These are phyloP conservation scores for Chaetomiaceae sp. DNA, from an alignment of 2,329 filamentous ascomycete genomes.

Conservation along the genomic window DNA sequence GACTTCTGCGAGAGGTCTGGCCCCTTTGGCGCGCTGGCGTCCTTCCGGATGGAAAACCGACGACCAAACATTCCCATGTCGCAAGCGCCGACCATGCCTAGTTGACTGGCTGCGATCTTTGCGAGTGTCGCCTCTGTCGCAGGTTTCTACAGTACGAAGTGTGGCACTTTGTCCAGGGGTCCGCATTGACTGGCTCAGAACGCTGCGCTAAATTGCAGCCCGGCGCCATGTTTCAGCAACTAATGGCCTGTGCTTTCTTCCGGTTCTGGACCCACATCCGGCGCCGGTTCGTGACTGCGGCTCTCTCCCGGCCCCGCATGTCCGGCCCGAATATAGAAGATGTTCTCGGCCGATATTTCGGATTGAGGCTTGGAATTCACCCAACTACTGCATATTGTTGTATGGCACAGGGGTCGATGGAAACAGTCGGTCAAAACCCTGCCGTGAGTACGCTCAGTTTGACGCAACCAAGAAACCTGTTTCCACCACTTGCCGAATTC, in stretches of 20 bases:
- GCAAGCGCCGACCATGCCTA: conserved; percentile 1
- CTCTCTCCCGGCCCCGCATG: background rate
- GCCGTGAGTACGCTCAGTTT: no score
- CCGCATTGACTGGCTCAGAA: background rate
- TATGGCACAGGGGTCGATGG: no score
- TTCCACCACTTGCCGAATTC: no score
- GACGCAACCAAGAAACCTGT: no score
- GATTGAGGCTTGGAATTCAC: no score
- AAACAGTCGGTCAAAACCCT: no score
- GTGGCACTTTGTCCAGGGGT: background rate
- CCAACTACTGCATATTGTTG: no score
- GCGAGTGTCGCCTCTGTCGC: background rate
- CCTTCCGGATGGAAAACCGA: background rate
- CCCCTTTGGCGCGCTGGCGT: background rate
- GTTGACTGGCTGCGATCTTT: background rate
- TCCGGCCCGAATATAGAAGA: no score
- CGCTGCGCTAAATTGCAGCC: background rate
- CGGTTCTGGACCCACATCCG: background rate
- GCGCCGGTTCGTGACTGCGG: background rate
- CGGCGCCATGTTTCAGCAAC: background rate
- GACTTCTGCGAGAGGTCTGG: background rate
- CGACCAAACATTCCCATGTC: background rate
- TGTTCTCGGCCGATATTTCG: no score
- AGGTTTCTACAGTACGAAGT: no score
- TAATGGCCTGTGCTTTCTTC: background rate